Base-by-base conservation (phyloP, 2,329 filamentous ascomycete species). In the Apiospora koreana region DNA sequence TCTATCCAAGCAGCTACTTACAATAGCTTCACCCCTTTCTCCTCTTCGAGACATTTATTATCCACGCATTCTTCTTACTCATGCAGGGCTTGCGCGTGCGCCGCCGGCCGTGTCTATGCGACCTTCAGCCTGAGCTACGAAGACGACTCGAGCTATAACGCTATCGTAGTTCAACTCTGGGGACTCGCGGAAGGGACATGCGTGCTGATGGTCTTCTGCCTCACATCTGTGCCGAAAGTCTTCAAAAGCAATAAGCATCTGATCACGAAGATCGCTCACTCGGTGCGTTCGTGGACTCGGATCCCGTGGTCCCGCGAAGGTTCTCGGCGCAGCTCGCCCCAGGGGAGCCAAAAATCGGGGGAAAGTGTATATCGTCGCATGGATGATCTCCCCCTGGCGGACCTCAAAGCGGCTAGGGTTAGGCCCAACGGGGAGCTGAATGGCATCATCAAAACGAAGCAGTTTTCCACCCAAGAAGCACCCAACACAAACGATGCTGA, bases 131-230 rank as follows among this genome's bases (percentile, higher is more conserved):
- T 35, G 50, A 58, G 28, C 7, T n/a, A 58, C 50, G 28, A 58
- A 7, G 7, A 35, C 16, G 50, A 58, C 16, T 2, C 50, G 16
- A 35, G 28, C 18, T 58, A 58, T 28, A 7, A 58, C 28, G 9
- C 50, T 58, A 21, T 9, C 16, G 28, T 35, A 10, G 14, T 9
- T 18, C 16, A 58, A 8, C 28, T 58, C 7, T 58, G 28, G 28
- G 28, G 50, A 21, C 50, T 58, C 4, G 50, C 50, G 1, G 50
- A 58, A 35, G 50, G 50, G 66, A 68, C 66, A 50, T 68, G 66
- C 42, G 14, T 41, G 10, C 66, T 50, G 6, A 68, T 54, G 45
- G 25, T 58, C 28, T 58, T 58, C 28, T 58, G 28, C 16, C 50
- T 58, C 7, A 21, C 2, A 2, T 1, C 50, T 58, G 50, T 8